Evolutionary conservation across 495 filamentous ascomycete genomes (phyloP).

Genomic region (Penicillium argentinense): DNA sequence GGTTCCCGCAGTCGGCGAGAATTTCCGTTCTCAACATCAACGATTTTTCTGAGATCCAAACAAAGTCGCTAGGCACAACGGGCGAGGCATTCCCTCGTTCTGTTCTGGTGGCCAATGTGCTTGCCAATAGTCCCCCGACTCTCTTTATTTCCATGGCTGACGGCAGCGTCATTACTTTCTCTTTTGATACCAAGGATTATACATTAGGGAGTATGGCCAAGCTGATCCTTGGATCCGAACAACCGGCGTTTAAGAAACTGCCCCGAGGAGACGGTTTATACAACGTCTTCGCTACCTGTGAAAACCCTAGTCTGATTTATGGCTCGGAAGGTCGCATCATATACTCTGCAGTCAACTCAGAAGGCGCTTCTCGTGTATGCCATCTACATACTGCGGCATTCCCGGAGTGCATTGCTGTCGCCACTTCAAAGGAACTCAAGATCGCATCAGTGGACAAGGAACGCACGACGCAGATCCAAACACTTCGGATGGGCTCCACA

Average conservation of each 20-base stretch:
- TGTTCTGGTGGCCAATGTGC: constrained; percentile 71
- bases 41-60: constrained; percentile 61
- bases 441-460: constrained; percentile 82
- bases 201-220: constrained; percentile 71
- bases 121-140: constrained; percentile 63
- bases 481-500: constrained; percentile 74
- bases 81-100: constrained; percentile 76
- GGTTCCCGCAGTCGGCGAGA: constrained; percentile 77
- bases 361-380: constrained; percentile 76
- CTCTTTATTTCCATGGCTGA: constrained; percentile 94
- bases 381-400: constrained; percentile 80
- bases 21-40: constrained; percentile 68
- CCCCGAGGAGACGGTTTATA: constrained; percentile 61
- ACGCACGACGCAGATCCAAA: constrained; percentile 81
- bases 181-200: constrained; percentile 57
- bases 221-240: constrained; percentile 81
- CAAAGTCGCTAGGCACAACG: constrained; percentile 57
- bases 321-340: constrained; percentile 82
- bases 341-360: constrained; percentile 94
- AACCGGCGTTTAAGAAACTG: constrained; percentile 75
- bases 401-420: constrained; percentile 76
- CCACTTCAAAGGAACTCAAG: constrained; percentile 72
- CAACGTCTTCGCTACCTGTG: constrained; percentile 91
- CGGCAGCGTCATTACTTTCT: constrained; percentile 86
- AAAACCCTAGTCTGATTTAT: constrained; percentile 92